Conservation (phyloP, 2,329 filamentous ascomycete genomes). For the Passalora sequoiae region DNA sequence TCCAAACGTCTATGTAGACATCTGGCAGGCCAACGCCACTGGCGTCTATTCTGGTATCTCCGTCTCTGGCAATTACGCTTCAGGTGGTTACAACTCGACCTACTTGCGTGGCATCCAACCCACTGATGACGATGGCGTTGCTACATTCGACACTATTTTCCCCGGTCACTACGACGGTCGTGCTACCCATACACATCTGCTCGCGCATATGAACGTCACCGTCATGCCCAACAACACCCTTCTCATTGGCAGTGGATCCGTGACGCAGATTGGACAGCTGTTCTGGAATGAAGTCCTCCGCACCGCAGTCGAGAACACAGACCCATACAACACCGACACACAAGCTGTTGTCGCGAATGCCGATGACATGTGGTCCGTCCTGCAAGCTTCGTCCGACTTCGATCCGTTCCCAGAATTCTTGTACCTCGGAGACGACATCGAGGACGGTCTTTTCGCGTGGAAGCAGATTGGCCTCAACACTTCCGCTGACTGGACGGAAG, state of each 20-base stretch:
- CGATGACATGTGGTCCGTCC: conserved; percentile 42
- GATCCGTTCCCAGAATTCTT: conserved; percentile 57
- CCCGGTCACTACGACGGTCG: conserved; percentile 44
- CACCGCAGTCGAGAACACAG: conserved; percentile 45
- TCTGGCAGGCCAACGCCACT: conserved; percentile 46
- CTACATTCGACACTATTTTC: conserved; percentile 42
- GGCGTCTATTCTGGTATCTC: conserved; percentile 39
- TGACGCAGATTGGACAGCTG: conserved; percentile 59
- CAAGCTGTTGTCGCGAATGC: conserved; percentile 46
- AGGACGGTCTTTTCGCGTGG: conserved; percentile 52
- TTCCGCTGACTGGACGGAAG: conserved; percentile 24
- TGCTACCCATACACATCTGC: conserved; percentile 40
- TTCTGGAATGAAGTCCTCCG: conserved; percentile 60
- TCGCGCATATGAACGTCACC: conserved; percentile 36
- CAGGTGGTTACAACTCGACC: conserved; percentile 34
- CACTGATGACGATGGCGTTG: conserved; percentile 39
- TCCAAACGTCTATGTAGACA: conserved; percentile 40
- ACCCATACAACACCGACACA: conserved; percentile 42
- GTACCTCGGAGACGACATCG: conserved; percentile 50
- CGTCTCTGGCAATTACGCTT: conserved; percentile 27
- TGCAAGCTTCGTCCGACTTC: conserved; percentile 45
- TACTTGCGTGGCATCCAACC: conserved; percentile 40
- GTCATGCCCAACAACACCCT: conserved; percentile 45
- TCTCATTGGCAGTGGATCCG: conserved; percentile 43
- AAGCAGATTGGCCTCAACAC: conserved; percentile 49